Conservation (phyloP, 2,329 filamentous ascomycete genomes). For the Dactylellina sp. region DNA sequence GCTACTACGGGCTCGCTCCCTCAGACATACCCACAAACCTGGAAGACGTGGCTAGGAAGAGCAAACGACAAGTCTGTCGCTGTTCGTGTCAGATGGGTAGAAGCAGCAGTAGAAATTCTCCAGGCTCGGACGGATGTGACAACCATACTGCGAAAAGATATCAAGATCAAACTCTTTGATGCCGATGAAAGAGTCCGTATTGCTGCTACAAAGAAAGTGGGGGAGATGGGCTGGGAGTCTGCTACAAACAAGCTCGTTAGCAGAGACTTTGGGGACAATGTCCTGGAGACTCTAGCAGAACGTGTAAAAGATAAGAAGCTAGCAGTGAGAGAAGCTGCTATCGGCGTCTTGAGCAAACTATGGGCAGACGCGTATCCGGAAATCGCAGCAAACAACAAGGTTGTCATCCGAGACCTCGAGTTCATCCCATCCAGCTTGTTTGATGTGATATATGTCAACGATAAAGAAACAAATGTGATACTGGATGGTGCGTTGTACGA, state of each 20-base stretch:
- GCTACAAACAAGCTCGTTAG: constrained; percentile 82
- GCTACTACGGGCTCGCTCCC: constrained; percentile 58
- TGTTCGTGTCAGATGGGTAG: constrained; percentile 88
- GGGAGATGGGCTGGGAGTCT: constrained; percentile 81
- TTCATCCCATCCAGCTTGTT: constrained; percentile 87
- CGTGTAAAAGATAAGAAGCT: constrained; percentile 87
- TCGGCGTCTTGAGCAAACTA: constrained; percentile 83
- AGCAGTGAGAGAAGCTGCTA: constrained; percentile 84
- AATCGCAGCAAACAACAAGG: constrained; percentile 83
- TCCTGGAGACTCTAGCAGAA: constrained; percentile 84
- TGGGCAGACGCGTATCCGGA: constrained; percentile 95
- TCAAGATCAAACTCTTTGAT: constrained; percentile 81
- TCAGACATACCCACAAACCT: constrained; percentile 59
- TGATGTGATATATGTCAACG: constrained; percentile 89
- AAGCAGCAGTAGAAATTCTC: constrained; percentile 83
- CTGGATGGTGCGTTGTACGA: constrained; percentile 89
- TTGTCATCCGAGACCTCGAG: constrained; percentile 78
- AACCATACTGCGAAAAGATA: constrained; percentile 69
- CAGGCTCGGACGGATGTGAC: constrained; percentile 87
- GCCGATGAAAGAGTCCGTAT: constrained; percentile 90
- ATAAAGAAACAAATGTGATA: constrained; percentile 83
- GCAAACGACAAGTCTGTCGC: constrained; percentile 85
- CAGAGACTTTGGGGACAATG: constrained; percentile 61
- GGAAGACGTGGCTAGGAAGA: constrained; percentile 71
- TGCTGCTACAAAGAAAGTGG: constrained; percentile 86